Evolutionary conservation across 108 stramenopile genomes (phyloP).

Genomic region (Nitzschia sp.): DNA sequence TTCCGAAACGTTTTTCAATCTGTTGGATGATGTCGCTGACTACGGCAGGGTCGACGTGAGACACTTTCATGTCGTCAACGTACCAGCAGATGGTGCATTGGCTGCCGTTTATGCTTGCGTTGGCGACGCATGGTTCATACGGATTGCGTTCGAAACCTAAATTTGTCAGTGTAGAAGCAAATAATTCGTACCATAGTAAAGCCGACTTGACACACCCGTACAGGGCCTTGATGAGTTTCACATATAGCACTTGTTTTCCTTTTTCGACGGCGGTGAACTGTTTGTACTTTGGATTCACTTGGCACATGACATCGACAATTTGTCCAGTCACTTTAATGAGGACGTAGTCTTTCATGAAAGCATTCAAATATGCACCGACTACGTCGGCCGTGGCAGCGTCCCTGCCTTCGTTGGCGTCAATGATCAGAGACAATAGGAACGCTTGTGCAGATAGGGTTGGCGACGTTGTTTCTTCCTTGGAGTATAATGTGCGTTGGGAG

Average conservation of each 20-base stretch:
- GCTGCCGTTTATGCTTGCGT: constrained; percentile 27
- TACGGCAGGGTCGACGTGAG: neutral
- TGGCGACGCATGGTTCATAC: neutral
- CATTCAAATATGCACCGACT: constrained; percentile 30
- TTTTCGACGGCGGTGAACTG: constrained; percentile 10
- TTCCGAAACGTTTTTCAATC: constrained; percentile 5
- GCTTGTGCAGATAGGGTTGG: constrained; percentile 32
- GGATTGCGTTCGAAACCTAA: neutral
- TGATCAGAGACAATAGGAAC: constrained; percentile 10
- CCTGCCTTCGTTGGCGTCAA: constrained; percentile 38
- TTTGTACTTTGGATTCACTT: constrained; percentile 4
- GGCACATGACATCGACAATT: neutral
- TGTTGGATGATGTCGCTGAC: constrained; percentile 1
- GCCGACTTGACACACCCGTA: constrained; percentile 38
- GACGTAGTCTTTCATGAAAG: constrained; percentile 22
- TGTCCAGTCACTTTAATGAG: constrained; percentile 5
- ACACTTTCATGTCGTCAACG: constrained; percentile 47
- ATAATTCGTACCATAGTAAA: neutral
- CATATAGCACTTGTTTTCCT: constrained; percentile 36
- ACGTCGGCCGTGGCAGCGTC: constrained; percentile 34
- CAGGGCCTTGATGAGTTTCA: constrained; percentile 40
- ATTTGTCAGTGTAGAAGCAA: neutral
- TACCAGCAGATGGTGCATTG: constrained; percentile 50
- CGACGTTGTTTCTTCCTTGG: constrained; percentile 33
- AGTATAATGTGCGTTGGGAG: constrained; percentile 2